These are phyloP conservation scores for Diophrys appendiculata DNA, from an alignment of 73 alveolate species.

Conservation along the genomic window DNA sequence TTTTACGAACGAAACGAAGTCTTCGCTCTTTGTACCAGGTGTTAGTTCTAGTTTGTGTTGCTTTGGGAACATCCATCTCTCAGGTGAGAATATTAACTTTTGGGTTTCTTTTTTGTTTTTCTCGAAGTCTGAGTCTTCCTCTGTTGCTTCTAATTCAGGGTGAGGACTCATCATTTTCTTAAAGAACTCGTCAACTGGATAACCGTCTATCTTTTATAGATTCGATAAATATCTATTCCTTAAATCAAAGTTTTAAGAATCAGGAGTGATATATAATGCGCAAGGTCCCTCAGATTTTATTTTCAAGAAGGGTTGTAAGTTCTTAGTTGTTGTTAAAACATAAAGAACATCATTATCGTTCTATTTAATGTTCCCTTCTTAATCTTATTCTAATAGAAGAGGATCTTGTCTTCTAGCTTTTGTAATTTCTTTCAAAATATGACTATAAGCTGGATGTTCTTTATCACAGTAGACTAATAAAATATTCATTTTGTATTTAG, in stretches of 20 bases:
- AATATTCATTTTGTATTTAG: constrained; percentile 39
- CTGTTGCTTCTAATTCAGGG: constrained; percentile 5
- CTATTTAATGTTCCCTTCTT: constrained; percentile 16
- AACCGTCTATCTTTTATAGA: constrained; percentile 48
- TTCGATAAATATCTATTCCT: constrained; percentile 13
- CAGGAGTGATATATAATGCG: constrained; percentile 18
- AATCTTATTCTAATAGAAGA: constrained; percentile 4
- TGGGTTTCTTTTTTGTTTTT: constrained; percentile 39
- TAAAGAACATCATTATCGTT: constrained; percentile 32
- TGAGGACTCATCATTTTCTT: constrained; percentile 22
- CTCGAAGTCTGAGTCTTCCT: constrained; percentile 19
- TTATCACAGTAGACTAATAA: constrained; percentile 55
- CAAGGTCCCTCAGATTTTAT: not conserved
- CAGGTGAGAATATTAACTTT: constrained; percentile 27
- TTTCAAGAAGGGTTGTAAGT: constrained; percentile 37
- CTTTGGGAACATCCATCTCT: constrained; percentile 33
- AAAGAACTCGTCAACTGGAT: constrained; percentile 24
- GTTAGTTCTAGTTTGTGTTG: constrained; percentile 12
- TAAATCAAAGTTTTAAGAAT: constrained; percentile 32
- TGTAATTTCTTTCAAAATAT: constrained; percentile 6
- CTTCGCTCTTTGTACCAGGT: constrained; percentile 5
- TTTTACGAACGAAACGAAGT: constrained; percentile 26
- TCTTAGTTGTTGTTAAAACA: constrained; percentile 32
- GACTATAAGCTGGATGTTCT: constrained; percentile 2
- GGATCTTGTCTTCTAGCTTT: constrained; percentile 40